Evolutionary conservation across 192 early-diverging fungal genomes (phyloP), one percentile per base, ranked within the genome.

Genomic region (Entophlyctis helioformis): DNA sequence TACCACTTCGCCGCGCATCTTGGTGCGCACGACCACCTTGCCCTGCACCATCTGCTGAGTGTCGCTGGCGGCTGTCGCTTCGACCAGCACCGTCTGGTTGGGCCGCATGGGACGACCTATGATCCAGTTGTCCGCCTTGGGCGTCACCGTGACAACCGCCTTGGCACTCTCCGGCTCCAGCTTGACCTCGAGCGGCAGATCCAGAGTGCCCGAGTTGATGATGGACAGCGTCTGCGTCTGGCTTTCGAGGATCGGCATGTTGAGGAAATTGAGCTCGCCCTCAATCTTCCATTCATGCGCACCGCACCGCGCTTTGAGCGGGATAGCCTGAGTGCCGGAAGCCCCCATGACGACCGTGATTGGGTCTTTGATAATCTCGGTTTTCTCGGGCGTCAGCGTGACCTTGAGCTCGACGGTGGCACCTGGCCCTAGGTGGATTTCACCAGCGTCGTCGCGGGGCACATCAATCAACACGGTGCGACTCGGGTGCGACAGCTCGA

Each of bases 191-290:
- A 76, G 46, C 11, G 68, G 69, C n/a, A 76, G 59, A 22, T 66
- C 61, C 0, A 72, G 36, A 21, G 48, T 54, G 23, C 73, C 73
- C 0, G 62, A 46, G 48, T 76, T 76, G 33, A 51, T 50, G 7
- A 76, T 49, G 9, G 50, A 49, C 13, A 76, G 9, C 2, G 19
- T 56, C 1, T 51, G 12, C 8, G 39, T 55, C 46, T 76, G 73
- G 18, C 45, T 63, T n/a, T 62, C 64, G n/a, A 40, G 48, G 16
- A 76, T 50, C 1, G 61, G 59, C 62, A 69, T 72, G 35, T 76
- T 76, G 33, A 50, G 23, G 21, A 76, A 54, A 27, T 62, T 46
- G 10, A 66, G 47, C 1, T 46, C 39, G 1, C 69, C 69, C 0
- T 61, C 60, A 15, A 59, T 49, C 13, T 41, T 47, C 73, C 68